phyloP scores from a whole-genome alignment of 2,329 filamentous ascomycete genomes.

The Colletotrichum gigasporum region DNA sequence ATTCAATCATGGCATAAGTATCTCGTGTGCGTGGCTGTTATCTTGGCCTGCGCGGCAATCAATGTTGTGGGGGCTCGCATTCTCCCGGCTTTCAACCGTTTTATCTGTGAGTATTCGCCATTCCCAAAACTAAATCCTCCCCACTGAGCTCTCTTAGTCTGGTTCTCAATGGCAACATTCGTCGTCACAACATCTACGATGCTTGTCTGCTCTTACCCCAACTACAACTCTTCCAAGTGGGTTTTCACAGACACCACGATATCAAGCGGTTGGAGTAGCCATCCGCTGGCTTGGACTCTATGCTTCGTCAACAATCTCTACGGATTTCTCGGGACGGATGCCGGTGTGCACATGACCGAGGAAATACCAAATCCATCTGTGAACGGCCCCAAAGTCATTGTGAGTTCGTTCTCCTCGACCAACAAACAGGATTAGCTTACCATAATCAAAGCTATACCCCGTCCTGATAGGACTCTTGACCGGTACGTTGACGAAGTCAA shows the following conservation, averaged over 20 bases:
- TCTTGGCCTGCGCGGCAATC: background rate
- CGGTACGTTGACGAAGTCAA: background rate
- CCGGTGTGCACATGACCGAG: background rate
- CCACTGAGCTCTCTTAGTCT: background rate
- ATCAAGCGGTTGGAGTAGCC: background rate
- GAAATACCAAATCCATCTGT: background rate
- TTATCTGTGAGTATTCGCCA: background rate
- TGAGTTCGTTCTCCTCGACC: background rate
- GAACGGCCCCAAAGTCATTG: background rate
- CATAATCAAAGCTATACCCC: background rate
- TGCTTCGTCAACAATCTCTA: slow-evolving; percentile 1
- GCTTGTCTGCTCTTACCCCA: background rate
- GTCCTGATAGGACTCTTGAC: background rate
- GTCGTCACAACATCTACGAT: background rate
- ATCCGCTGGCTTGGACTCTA: background rate
- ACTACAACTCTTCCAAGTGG: background rate
- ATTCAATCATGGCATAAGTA: background rate
- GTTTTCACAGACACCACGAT: background rate
- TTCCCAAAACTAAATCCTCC: background rate
- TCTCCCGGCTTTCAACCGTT: background rate
- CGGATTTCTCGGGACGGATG: background rate
- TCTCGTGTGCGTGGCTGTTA: background rate
- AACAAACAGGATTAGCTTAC: background rate
- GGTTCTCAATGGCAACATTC: background rate
- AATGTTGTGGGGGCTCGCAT: background rate